Conservation (phyloP, 345 rosid species). For the Angophora floribunda region DNA sequence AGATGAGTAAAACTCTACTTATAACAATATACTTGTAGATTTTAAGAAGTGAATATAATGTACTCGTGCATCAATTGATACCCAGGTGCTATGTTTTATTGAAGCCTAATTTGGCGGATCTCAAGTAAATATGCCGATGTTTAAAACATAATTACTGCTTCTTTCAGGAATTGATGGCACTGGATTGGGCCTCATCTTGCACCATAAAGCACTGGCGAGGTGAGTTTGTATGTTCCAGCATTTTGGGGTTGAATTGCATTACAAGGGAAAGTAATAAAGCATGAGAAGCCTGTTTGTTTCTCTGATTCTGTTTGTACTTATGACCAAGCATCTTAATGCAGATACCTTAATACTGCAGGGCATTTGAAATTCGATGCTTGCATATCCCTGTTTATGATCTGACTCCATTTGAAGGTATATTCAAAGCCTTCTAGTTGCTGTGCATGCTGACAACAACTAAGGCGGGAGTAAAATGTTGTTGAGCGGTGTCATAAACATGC, state of each 20-base stretch:
- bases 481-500: not conserved
- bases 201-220: conserved; percentile 87
- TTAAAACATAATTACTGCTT: not conserved
- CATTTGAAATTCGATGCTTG: conserved; percentile 73
- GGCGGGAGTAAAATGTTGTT: not conserved
- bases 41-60: not conserved
- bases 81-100: not conserved
- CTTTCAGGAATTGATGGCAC: conserved; percentile 63
- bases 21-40: not conserved
- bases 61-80: not conserved
- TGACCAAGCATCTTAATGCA: not conserved
- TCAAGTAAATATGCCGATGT: not conserved
- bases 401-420: conserved; percentile 71
- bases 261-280: not conserved
- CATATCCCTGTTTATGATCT: conserved; percentile 76
- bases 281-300: not conserved
- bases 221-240: conserved; percentile 21
- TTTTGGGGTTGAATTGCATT: not conserved
- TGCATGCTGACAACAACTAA: not conserved
- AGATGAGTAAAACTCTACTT: not conserved
- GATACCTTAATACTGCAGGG: conserved; percentile 32
- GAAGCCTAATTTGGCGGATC: not conserved
- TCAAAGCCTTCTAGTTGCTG: not conserved
- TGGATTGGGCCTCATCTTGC: conserved; percentile 78
- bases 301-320: not conserved